Evolutionary conservation across 495 filamentous ascomycete genomes (phyloP).

Genomic region (Pyrenula aspistea): DNA sequence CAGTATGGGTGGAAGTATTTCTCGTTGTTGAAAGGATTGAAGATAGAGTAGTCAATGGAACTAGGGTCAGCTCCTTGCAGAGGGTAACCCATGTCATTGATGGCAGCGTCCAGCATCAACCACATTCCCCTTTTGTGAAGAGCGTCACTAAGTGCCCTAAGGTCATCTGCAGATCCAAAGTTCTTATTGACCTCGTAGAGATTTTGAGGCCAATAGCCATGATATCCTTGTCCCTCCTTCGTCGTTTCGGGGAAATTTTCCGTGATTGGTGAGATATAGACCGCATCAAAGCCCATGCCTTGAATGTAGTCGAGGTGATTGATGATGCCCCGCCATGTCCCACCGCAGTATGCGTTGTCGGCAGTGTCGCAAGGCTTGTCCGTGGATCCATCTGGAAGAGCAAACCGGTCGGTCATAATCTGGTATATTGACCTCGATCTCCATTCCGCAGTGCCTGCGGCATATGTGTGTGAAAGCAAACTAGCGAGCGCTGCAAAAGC

Average conservation of each 20-base stretch:
- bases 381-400: slow-evolving; percentile 49
- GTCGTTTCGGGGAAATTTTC: slow-evolving; percentile 41
- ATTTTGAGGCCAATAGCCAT: slow-evolving; percentile 66
- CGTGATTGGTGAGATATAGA: slow-evolving; percentile 74
- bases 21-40: slow-evolving; percentile 52
- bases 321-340: slow-evolving; percentile 61
- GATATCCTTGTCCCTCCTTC: slow-evolving; percentile 48
- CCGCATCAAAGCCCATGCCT: slow-evolving; percentile 67
- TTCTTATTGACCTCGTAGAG: slow-evolving; percentile 52
- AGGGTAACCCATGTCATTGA: slow-evolving; percentile 60
- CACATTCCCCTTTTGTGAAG: slow-evolving; percentile 53
- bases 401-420: slow-evolving; percentile 65
- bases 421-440: slow-evolving; percentile 59
- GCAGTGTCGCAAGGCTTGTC: slow-evolving; percentile 32
- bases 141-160: slow-evolving; percentile 47
- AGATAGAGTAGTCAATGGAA: slow-evolving; percentile 45
- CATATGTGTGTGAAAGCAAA: neutral
- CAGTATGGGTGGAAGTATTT: slow-evolving; percentile 58
- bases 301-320: slow-evolving; percentile 48
- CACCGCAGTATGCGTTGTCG: slow-evolving; percentile 56
- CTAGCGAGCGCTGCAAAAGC: neutral
- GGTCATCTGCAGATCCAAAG: slow-evolving; percentile 52
- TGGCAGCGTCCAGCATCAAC: slow-evolving; percentile 68
- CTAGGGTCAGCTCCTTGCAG: slow-evolving; percentile 36
- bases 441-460: slow-evolving; percentile 31